Evolutionary conservation across 495 filamentous ascomycete genomes (phyloP), one percentile per base, ranked within the genome.

Genomic region (Penicillium simplicissimum): DNA sequence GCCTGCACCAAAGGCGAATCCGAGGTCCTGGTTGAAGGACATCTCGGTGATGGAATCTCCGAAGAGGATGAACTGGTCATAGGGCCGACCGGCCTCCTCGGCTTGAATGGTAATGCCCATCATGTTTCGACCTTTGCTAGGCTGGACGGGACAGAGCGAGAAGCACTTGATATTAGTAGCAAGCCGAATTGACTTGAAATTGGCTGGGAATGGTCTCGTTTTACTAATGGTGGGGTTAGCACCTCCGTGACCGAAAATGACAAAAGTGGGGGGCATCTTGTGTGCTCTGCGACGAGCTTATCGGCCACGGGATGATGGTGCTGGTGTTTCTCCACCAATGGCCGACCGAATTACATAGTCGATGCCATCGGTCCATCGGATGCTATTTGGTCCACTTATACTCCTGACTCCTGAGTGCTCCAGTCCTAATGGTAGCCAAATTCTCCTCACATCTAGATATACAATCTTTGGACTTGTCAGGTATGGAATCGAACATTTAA

Each of bases 21-120:
- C 89, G 57, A 81, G 67, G 4, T 81, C 69, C 61, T 86, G 77
- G 53, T 80, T 78, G 58, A 78, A 81, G 42, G 84, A 82, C 37
- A 78, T 74, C 67, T 96, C 84, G 23, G 90, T 87, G 64, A 96
- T 85, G 31, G 89, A 92, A 69, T 96, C 91, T 33, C 91, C 91
- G 67, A 96, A 91, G 21, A 94, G 84, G 45, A 94, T 77, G 67
- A 94, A 84, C 68, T 93, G 90, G 58, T 86, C 84, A 60, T 83
- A 83, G n/a, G 80, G 78, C 61, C 71, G 63, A 64, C 67, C 72
- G 21, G 61, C 56, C 49, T 60, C 59, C 36, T 66, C 60, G 4
- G 11, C 42, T 34, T 55, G 37, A 8, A 36, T 53, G 7, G 52
- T 21, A 6, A 35, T 57, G 23, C 14, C 19, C 1, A 52, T 34